Evolutionary conservation across 2,329 filamentous ascomycete species (phyloP).

Genomic region (Coniochaeta sp.): DNA sequence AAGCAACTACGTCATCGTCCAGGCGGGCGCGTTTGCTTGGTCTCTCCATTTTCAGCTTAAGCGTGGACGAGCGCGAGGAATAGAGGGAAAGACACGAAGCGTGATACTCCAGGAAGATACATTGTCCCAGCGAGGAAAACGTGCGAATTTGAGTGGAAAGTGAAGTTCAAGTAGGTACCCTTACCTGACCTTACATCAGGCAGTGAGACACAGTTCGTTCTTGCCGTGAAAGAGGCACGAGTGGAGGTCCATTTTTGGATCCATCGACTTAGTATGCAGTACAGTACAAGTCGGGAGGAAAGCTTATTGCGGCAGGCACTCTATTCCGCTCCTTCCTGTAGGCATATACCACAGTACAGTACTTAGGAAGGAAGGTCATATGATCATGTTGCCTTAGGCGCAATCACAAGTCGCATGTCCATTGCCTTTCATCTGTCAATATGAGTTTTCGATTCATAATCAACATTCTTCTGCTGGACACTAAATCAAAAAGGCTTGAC

Average conservation of each 20-base stretch:
- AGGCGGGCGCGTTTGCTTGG: slow-evolving; percentile 18
- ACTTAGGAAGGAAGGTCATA: too few relatives aligned
- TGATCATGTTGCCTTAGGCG: too few relatives aligned
- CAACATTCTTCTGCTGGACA: too few relatives aligned
- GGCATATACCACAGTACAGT: too few relatives aligned
- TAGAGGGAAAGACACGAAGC: neutral
- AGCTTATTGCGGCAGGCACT: neutral
- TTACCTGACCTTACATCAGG: too few relatives aligned
- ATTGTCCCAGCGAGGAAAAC: neutral
- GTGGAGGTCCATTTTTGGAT: neutral
- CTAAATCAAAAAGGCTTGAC: neutral
- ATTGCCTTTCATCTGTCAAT: too few relatives aligned
- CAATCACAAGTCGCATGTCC: too few relatives aligned
- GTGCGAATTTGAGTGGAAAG: neutral
- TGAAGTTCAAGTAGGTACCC: too few relatives aligned
- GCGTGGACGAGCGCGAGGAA: neutral
- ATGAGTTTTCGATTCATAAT: too few relatives aligned
- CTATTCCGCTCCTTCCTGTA: neutral
- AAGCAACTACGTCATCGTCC: slow-evolving; percentile 6
- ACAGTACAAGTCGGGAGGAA: neutral
- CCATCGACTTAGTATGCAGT: neutral
- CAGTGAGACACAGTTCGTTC: neutral
- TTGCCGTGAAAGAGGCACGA: neutral
- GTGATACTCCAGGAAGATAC: too few relatives aligned
- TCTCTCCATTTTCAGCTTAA: neutral